Evolutionary conservation across 306 rosid genomes (phyloP).

Genomic region (Gillenia trifoliata): DNA sequence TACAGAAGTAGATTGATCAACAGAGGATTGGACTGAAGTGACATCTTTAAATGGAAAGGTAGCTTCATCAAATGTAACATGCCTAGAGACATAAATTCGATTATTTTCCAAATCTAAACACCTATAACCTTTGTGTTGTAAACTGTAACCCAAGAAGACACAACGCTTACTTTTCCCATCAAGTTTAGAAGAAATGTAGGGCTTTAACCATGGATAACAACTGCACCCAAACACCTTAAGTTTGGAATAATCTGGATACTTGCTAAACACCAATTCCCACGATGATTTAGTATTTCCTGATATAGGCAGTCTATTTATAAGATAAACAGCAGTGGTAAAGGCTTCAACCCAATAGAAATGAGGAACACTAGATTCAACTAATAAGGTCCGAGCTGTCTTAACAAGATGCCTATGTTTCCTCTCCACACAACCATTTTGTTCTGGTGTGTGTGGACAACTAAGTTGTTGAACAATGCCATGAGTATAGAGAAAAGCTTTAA

Average conservation of each 20-base stretch:
- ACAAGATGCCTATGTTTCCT: neutral
- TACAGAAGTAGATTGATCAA: neutral
- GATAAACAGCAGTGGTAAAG: neutral
- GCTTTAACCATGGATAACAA: neutral
- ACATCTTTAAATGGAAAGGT: neutral
- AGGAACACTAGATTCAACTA: neutral
- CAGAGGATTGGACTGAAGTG: accelerated
- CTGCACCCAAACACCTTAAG: neutral
- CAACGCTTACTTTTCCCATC: neutral
- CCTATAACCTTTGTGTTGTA: neutral
- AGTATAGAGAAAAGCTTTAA: neutral
- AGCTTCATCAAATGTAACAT: neutral
- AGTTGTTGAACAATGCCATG: neutral
- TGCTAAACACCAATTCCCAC: too few relatives aligned
- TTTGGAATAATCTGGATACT: neutral
- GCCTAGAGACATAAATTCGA: neutral
- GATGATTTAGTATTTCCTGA: neutral
- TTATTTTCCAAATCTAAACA: neutral
- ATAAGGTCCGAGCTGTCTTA: neutral
- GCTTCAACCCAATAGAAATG: neutral
- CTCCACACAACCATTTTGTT: neutral
- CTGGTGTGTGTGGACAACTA: neutral
- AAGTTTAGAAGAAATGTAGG: neutral
- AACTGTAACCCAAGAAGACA: neutral
- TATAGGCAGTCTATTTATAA: neutral